Base-by-base conservation (phyloP, 1,284 basidiomycete species). In the Ceratobasidium sp. region DNA sequence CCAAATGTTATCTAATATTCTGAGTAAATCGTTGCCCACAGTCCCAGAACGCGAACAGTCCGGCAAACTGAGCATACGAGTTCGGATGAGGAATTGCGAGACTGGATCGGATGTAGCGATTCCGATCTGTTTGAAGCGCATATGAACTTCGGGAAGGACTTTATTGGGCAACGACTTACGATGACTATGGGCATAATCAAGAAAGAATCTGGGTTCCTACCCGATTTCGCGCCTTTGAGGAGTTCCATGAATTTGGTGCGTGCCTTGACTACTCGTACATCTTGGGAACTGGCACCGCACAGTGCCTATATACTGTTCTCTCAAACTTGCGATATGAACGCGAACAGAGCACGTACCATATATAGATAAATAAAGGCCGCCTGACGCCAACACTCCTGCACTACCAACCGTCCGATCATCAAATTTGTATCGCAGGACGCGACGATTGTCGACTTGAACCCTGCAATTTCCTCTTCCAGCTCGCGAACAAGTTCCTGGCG, bases 361-460 rank as follows among this genome's bases (percentile, higher is more conserved):
- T 54, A 54, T 3, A 54, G 31, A 42, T 65, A 65, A 10, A 65
- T 45, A 34, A 53, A 65, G 12, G 31, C 42, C 5, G 42, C 25
- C 29, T 43, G 62, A 2, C 62, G 34, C 62, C 62, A 65, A 2
- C 47, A 38, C n/a, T 65, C 62, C 40, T 65, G 62, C 2, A 65
- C 62, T 1, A 10, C 62, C 25, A 65, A n/a, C 17, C 62, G 52
- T 38, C 32, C 62, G 29, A 65, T 49, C 4, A 38, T 43, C 25
- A 65, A 40, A 29, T 25, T 22, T 6, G 62, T 45, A 31, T 65
- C 49, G 1, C 38, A 13, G 29, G 49, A 53, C 17, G 29, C 27
- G 15, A 34, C 31, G 7, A 43, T 17, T 3, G 53, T 31, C 6
- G 62, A 35, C 1, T 27, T 49, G 17, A 52, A 65, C 8, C n/a